Base-by-base conservation (phyloP, 2,329 filamentous ascomycete species). In the Furcasterigmium furcatum region DNA sequence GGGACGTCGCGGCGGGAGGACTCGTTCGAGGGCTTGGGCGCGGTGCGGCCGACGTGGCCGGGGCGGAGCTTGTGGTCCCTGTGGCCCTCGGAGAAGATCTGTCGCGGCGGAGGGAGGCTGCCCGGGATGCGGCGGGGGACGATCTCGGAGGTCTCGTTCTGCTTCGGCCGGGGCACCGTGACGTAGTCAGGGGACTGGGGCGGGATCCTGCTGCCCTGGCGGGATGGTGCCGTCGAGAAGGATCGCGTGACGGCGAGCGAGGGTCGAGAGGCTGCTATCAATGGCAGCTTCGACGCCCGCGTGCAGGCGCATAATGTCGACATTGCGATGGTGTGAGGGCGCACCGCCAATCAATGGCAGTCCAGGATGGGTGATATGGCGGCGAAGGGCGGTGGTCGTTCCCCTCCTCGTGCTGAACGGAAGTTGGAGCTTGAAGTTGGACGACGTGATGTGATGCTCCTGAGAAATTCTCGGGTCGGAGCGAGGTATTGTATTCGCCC, bases 121-220 rank as follows among this genome's bases (percentile, higher is more conserved):
- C 94, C 94, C 63, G 90, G 90, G 27, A 90, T 64, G 9, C 67
- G 65, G 2, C 65, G 59, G 3, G 59, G 67, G 49, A 64, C 68
- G 13, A 62, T 62, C 54, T 79, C 72, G 25, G 80, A 76, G 42
- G 85, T 82, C 63, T 96, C 89, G 42, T 85, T 82, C 63, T 96
- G 90, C n/a, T 82, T 78, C 41, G 87, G 79, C 55, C 77, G 76
- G 40, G 91, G 92, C 45, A 96, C 74, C 54, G 89, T 83, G 68
- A 97, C 87, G 73, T 87, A 97, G 53, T 80, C 79, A 39, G 94
- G 92, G 29, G 91, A 95, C 63, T 96, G 88, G 41, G 94, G 92
- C 86, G 85, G 52, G 36, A 43, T 43, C 56, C 49, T 48, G 55
- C 51, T 46, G 50, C 50, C 52, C 12, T 50, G 61, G 49, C 56